phyloP scores from a whole-genome alignment of 2,329 filamentous ascomycete genomes.

The Paecilomyces niveus region DNA sequence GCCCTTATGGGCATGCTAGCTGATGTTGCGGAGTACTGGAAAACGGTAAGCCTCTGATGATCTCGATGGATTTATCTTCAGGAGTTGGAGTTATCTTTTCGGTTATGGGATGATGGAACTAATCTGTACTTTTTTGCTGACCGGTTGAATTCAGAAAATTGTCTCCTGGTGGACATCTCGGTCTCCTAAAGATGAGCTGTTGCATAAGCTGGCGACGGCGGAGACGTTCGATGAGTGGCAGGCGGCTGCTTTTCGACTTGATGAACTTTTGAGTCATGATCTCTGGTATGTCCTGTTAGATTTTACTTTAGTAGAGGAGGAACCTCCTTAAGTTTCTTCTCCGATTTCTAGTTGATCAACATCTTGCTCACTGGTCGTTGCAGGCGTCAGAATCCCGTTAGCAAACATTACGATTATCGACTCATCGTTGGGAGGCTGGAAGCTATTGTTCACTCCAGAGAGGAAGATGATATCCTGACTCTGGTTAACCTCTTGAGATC shows the following conservation, averaged over 20 bases:
- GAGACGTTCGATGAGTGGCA: slow-evolving; percentile 79
- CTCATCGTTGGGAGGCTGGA: slow-evolving; percentile 72
- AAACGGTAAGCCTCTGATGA: slow-evolving; percentile 40
- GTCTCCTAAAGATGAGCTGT: slow-evolving; percentile 58
- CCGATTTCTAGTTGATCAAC: not conserved
- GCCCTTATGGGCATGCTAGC: slow-evolving; percentile 51
- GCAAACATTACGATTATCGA: slow-evolving; percentile 76
- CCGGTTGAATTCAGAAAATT: slow-evolving; percentile 52
- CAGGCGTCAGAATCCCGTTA: slow-evolving; percentile 75
- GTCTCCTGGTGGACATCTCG: slow-evolving; percentile 60
- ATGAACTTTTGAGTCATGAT: slow-evolving; percentile 72
- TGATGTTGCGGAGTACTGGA: slow-evolving; percentile 59
- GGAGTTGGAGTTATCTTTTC: not conserved
- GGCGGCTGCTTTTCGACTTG: slow-evolving; percentile 73
- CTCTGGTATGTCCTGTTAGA: slow-evolving; percentile 53
- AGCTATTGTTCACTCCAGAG: slow-evolving; percentile 61
- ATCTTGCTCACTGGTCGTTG: not conserved
- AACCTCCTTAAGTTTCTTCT: not conserved
- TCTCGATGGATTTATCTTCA: not conserved
- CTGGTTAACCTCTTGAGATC: slow-evolving; percentile 75
- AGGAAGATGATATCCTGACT: slow-evolving; percentile 64
- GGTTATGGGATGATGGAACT: not conserved
- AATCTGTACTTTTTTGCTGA: not conserved
- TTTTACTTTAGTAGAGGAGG: not conserved
- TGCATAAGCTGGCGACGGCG: slow-evolving; percentile 59